These are phyloP conservation scores for Kodamaea laetipori DNA, from an alignment of 805 yeast genomes.

Conservation along the genomic window DNA sequence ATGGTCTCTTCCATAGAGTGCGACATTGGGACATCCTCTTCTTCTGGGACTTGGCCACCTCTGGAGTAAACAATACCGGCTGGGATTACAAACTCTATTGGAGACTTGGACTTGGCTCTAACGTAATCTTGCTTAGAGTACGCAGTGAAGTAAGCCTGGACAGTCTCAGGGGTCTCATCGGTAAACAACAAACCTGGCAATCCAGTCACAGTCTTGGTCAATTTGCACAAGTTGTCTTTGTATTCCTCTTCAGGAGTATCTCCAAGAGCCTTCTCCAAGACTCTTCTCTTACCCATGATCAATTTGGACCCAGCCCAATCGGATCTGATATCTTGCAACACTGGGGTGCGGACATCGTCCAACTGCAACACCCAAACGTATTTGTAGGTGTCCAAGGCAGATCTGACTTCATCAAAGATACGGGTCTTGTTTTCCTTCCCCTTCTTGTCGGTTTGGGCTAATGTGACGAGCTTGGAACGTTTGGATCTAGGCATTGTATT, in stretches of 20 bases:
- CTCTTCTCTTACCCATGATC: constrained; percentile 89
- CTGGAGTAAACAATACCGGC: constrained; percentile 90
- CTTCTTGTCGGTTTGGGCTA: constrained; percentile 95
- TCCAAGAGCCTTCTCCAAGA: constrained; percentile 90
- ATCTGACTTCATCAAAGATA: constrained; percentile 87
- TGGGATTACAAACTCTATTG: constrained; percentile 83
- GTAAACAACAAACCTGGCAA: constrained; percentile 89
- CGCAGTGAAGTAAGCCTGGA: constrained; percentile 79
- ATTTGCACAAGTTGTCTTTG: constrained; percentile 74
- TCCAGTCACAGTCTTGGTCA: constrained; percentile 67
- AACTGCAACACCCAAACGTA: constrained; percentile 84
- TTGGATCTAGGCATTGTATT: constrained; percentile 88
- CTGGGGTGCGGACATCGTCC: constrained; percentile 94
- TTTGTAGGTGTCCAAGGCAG: constrained; percentile 71
- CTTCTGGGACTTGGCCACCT: constrained; percentile 87
- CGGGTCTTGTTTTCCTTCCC: constrained; percentile 91
- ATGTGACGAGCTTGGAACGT: constrained; percentile 92
- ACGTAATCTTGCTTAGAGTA: constrained; percentile 82
- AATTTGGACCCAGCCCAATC: constrained; percentile 93
- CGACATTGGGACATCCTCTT: constrained; percentile 95
- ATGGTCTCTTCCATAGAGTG: constrained; percentile 93
- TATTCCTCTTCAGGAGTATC: constrained; percentile 86
- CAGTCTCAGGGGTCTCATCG: constrained; percentile 84
- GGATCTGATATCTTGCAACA: constrained; percentile 85
- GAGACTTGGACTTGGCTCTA: constrained; percentile 83